Conservation (phyloP, 352 stramenopile genomes). For the Globisporangium sylvaticum region DNA sequence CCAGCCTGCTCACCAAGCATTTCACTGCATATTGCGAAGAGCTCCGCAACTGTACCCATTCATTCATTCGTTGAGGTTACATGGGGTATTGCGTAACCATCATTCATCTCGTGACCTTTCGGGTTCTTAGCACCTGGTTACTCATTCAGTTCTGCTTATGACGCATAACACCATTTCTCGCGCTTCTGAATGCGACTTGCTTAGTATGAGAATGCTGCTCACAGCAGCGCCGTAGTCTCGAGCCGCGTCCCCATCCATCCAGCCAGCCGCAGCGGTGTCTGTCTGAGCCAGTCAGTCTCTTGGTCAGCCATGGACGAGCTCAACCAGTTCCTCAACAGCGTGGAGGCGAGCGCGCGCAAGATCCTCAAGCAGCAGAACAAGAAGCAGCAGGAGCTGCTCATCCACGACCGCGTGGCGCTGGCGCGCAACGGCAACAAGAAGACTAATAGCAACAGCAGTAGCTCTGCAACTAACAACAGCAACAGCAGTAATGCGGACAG, state of each 20-base stretch:
- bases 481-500: constrained; percentile 13
- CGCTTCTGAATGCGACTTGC: background rate
- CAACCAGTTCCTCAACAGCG: constrained; percentile 75
- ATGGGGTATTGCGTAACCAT: background rate
- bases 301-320: constrained; percentile 57
- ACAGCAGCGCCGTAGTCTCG: background rate
- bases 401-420: constrained; percentile 41
- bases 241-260: background rate
- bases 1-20: background rate
- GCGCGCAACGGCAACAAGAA: constrained; percentile 8
- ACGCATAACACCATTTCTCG: too few species aligned
- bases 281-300: background rate
- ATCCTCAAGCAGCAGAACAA: constrained; percentile 84
- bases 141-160: too few species aligned
- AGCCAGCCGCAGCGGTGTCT: background rate
- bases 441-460: background rate
- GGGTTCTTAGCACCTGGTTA: too few species aligned
- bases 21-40: background rate
- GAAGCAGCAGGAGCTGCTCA: constrained; percentile 59
- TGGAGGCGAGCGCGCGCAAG: constrained; percentile 66
- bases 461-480: background rate
- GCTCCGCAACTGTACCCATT: background rate
- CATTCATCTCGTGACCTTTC: background rate
- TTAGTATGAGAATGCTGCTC: background rate
- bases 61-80: background rate